phyloP scores from a whole-genome alignment of 306 rosid species.

The Macrotyloma uniflorum region DNA sequence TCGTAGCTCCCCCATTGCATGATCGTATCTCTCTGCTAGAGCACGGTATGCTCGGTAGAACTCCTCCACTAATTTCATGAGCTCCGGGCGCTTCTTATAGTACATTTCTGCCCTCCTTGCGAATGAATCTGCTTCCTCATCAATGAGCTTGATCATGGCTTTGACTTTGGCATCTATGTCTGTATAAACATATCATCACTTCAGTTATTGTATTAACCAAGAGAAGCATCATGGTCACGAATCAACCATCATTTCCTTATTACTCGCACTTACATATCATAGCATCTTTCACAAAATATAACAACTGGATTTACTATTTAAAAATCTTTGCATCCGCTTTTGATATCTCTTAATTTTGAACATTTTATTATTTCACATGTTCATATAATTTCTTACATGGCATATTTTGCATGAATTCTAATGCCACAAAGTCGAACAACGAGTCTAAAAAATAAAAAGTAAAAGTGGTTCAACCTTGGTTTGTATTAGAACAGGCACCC shows the following conservation, averaged over 20 bases:
- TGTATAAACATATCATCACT: slow-evolving; percentile 46
- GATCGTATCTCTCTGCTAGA: slow-evolving; percentile 95
- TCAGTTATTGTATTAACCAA: slow-evolving; percentile 8
- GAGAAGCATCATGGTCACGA: slow-evolving; percentile 4
- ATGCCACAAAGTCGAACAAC: neutral
- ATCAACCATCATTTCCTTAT: neutral
- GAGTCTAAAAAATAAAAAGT: no score
- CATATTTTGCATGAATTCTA: neutral
- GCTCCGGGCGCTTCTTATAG: slow-evolving; percentile 93
- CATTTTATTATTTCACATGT: no score
- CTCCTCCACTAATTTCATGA: slow-evolving; percentile 93
- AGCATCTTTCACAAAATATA: slow-evolving; percentile 18
- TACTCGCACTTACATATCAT: neutral
- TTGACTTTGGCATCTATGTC: slow-evolving; percentile 97
- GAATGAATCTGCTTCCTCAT: slow-evolving; percentile 96
- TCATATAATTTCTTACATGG: no score
- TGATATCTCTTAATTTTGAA: neutral
- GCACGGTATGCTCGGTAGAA: slow-evolving; percentile 99
- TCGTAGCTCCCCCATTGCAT: slow-evolving; percentile 91
- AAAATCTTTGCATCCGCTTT: slow-evolving; percentile 17
- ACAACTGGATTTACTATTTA: neutral
- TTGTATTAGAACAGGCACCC: no score
- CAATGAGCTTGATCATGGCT: slow-evolving; percentile 93
- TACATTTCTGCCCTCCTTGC: slow-evolving; percentile 99
- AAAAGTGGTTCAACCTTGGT: no score